These are phyloP conservation scores for Paecilomyces fulvus DNA, from an alignment of 2,329 filamentous ascomycete genomes.

Conservation along the genomic window DNA sequence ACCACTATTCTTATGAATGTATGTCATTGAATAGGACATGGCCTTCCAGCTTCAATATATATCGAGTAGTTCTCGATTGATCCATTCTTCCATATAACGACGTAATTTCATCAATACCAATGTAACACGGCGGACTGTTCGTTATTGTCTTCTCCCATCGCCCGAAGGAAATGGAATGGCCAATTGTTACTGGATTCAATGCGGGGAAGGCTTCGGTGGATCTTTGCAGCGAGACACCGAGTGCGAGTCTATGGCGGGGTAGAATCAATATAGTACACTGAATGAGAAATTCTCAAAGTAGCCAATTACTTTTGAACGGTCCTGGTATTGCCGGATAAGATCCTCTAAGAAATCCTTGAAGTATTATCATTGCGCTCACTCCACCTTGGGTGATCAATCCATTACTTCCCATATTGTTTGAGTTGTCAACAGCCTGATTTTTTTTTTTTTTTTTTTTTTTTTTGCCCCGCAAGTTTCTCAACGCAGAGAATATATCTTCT, in stretches of 20 bases:
- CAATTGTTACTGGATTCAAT: neutral
- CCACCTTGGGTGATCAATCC: neutral
- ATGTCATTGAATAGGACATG: neutral
- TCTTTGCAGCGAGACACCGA: constrained; percentile 22
- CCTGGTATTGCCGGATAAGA: neutral
- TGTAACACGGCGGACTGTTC: too few species aligned
- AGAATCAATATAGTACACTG: neutral
- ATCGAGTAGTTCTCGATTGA: neutral
- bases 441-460: neutral
- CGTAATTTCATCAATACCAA: too few species aligned
- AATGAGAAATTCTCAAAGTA: neutral
- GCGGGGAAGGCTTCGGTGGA: constrained; percentile 15
- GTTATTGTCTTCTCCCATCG: neutral
- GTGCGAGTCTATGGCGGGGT: constrained; percentile 6
- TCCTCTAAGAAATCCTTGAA: neutral
- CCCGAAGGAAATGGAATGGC: neutral
- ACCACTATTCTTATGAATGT: neutral
- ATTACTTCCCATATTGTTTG: neutral
- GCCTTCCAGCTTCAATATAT: neutral
- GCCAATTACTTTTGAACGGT: neutral
- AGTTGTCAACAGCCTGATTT: neutral
- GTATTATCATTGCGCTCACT: neutral
- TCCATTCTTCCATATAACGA: neutral
- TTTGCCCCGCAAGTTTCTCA: neutral
- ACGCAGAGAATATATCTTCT: neutral